phyloP scores from a whole-genome alignment of 1,139 yeast genomes.

The Geotrichum reessii region DNA sequence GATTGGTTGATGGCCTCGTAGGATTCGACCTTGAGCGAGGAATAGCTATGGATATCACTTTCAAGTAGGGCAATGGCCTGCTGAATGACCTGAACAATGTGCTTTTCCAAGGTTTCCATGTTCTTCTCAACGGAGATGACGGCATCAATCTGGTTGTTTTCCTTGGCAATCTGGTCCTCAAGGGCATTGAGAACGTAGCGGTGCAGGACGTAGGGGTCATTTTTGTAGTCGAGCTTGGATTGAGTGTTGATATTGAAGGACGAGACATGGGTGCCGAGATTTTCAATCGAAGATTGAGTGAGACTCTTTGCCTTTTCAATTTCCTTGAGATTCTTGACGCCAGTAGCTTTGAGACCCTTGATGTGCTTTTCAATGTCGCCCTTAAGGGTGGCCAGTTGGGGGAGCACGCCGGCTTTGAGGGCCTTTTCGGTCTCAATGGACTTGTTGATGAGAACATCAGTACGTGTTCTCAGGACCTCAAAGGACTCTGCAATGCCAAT shows the following conservation, averaged over 20 bases:
- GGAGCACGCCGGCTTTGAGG: constrained; percentile 33
- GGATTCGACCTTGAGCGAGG: constrained; percentile 30
- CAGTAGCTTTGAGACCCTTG: constrained; percentile 37
- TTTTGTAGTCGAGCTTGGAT: constrained; percentile 37
- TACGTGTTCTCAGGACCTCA: constrained; percentile 29
- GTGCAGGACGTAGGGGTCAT: constrained; percentile 45
- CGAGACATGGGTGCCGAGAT: constrained; percentile 34
- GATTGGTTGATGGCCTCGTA: constrained; percentile 32
- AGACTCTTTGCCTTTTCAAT: constrained; percentile 35
- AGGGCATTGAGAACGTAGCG: constrained; percentile 38
- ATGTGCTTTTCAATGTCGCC: constrained; percentile 40
- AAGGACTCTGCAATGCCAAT: constrained; percentile 37
- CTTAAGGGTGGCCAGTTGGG: constrained; percentile 34
- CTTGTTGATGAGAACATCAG: constrained; percentile 35
- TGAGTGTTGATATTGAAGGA: constrained; percentile 23
- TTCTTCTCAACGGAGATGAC: constrained; percentile 40
- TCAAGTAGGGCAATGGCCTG: constrained; percentile 36
- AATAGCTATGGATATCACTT: constrained; percentile 32
- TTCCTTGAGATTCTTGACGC: constrained; percentile 36
- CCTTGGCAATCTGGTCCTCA: constrained; percentile 41
- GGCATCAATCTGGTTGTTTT: constrained; percentile 43
- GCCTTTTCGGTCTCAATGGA: constrained; percentile 33
- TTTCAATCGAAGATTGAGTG: constrained; percentile 38
- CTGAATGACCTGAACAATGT: constrained; percentile 41
- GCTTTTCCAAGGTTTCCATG: constrained; percentile 41